phyloP scores from a whole-genome alignment of 441 rosid species.

The Eutrema salsugineum region DNA sequence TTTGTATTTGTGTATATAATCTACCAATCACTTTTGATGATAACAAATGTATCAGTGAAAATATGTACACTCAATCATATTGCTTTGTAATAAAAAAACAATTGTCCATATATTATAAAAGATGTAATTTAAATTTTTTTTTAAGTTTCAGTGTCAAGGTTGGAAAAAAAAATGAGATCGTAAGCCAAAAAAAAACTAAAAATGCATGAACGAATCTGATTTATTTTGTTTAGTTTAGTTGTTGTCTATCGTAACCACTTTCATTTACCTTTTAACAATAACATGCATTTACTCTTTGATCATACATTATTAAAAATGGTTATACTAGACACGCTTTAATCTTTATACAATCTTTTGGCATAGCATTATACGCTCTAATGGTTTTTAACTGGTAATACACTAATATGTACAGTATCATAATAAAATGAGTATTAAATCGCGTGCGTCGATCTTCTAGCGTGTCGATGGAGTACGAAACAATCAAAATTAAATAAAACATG shows the following conservation, averaged over 20 bases:
- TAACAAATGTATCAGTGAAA: no score
- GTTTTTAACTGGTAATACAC: neutral
- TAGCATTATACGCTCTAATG: neutral
- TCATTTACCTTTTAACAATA: neutral
- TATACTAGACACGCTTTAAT: neutral
- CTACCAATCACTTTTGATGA: no score
- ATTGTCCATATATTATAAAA: no score
- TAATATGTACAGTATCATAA: neutral
- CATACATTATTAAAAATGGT: neutral
- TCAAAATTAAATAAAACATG: slow-evolving; percentile 10
- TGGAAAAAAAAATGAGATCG: neutral
- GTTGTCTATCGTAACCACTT: neutral
- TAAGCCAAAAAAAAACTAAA: neutral
- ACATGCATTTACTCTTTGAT: neutral
- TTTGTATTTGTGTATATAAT: no score
- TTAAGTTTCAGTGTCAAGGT: neutral
- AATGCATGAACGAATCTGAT: neutral
- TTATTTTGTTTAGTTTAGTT: neutral
- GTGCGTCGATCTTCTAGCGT: neutral
- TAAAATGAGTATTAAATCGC: neutral
- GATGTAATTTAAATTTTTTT: neutral
- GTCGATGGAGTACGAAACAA: neutral
- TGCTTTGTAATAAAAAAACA: no score
- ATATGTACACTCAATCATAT: no score
- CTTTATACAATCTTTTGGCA: neutral